Conservation (phyloP, 2,329 filamentous ascomycete genomes). For the Exutisphaerella laricina region DNA sequence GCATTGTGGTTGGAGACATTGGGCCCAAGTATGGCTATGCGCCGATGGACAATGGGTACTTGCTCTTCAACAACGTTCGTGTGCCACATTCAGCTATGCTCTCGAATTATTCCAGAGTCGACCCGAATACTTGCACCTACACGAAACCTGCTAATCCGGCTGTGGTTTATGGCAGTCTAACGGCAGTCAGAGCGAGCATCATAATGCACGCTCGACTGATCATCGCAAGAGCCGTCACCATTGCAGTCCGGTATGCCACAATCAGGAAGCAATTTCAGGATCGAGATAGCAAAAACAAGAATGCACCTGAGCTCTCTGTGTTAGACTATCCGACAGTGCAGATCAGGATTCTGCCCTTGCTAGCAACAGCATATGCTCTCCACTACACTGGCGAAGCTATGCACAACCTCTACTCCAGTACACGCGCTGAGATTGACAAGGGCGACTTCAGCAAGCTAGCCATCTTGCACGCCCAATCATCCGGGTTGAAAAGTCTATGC, state of each 20-base stretch:
- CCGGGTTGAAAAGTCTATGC: conserved; percentile 50
- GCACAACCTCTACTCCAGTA: conserved; percentile 45
- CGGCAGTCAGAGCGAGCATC: conserved; percentile 44
- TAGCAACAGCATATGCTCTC: conserved; percentile 49
- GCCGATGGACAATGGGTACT: conserved; percentile 49
- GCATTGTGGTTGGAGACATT: conserved; percentile 50
- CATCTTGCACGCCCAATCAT: conserved; percentile 50
- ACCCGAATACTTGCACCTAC: conserved; percentile 43
- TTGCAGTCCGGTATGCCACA: conserved; percentile 48
- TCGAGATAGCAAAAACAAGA: conserved; percentile 38
- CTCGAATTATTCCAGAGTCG: conserved; percentile 45
- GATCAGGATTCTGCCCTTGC: conserved; percentile 48
- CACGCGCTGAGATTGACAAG: conserved; percentile 44
- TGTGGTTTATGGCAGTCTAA: conserved; percentile 48
- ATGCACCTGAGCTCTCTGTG: conserved; percentile 42
- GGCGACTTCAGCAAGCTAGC: conserved; percentile 47
- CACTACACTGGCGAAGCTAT: conserved; percentile 47
- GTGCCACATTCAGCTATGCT: conserved; percentile 47
- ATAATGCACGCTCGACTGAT: conserved; percentile 49
- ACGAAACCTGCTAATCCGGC: conserved; percentile 45
- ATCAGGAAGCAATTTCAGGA: conserved; percentile 48
- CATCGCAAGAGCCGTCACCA: conserved; percentile 49
- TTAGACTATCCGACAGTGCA: conserved; percentile 52
- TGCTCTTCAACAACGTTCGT: conserved; percentile 47
- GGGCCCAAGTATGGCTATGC: conserved; percentile 53